Conservation (phyloP, 345 rosid genomes). For the Leavenworthia alabamica region DNA sequence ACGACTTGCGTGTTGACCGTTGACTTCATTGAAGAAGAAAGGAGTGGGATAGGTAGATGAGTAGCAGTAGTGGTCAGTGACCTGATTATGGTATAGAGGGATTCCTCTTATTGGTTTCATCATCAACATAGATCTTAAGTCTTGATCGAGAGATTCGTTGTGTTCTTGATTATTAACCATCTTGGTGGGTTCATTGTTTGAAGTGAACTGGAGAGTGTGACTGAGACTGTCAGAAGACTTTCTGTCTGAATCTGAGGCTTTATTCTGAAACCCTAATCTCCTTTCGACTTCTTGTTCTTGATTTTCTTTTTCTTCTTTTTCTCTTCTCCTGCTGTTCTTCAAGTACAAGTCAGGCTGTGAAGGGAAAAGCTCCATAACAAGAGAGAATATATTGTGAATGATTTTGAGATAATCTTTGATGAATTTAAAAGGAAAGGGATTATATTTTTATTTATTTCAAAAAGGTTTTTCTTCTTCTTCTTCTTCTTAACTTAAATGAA, state of each 20-base stretch:
- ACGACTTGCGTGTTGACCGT: conserved; percentile 11
- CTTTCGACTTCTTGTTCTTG: conserved; percentile 17
- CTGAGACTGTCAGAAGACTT: conserved; percentile 9
- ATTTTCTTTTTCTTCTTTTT: background rate
- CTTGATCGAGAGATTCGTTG: conserved; percentile 33
- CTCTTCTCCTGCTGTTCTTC: conserved; percentile 16
- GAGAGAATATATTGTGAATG: background rate
- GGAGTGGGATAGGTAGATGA: conserved; percentile 18
- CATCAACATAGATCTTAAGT: conserved; percentile 44
- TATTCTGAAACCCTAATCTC: conserved; percentile 24
- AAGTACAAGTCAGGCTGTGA: conserved; percentile 32
- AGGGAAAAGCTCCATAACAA: conserved; percentile 34
- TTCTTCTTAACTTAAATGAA: conserved; percentile 15
- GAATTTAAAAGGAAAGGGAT: background rate
- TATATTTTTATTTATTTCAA: conserved; percentile 15
- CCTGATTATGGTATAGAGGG: conserved; percentile 61
- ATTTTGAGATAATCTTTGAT: conserved; percentile 13
- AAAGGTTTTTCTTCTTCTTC: conserved; percentile 5
- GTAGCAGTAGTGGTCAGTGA: conserved; percentile 32
- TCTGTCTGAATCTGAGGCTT: conserved; percentile 23
- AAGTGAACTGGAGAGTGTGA: conserved; percentile 11
- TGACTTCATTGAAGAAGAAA: conserved; percentile 23
- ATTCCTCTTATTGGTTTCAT: conserved; percentile 85
- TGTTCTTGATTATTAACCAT: conserved; percentile 11
- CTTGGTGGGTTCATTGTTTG: conserved; percentile 18